A percentile compares a stretch with the other conserved stretches of the same genome.
Evolutionary conservation across 2,329 filamentous ascomycete genomes (phyloP).

Genomic region (Lachnellula cervina): DNA sequence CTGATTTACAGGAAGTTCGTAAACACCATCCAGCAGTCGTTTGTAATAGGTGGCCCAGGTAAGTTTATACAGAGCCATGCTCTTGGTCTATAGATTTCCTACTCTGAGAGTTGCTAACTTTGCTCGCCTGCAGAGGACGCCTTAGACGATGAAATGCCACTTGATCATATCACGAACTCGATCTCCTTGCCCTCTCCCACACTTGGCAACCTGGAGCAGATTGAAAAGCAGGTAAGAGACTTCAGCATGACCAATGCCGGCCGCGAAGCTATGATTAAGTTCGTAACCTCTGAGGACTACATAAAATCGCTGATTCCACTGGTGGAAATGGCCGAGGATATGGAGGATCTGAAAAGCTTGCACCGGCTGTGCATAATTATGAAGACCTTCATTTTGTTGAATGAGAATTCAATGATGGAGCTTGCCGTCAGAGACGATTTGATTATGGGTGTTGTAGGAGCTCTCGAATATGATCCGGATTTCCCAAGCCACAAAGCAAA

Average conservation of each 20-base stretch:
- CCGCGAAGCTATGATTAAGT: conserved; percentile 82
- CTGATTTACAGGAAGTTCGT: conserved; percentile 73
- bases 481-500: conserved; percentile 98
- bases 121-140: conserved; percentile 60
- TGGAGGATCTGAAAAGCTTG: conserved; percentile 80
- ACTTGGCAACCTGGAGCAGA: conserved; percentile 75
- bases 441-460: conserved; percentile 87
- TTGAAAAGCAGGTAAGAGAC: conserved; percentile 77
- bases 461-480: conserved; percentile 95
- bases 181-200: conserved; percentile 75
- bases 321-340: conserved; percentile 83
- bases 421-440: conserved; percentile 86
- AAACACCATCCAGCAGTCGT: conserved; percentile 72
- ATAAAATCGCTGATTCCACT: conserved; percentile 81
- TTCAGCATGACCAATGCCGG: conserved; percentile 70
- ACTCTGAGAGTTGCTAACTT: conserved; percentile 1
- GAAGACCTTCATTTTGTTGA: conserved; percentile 91
- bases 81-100: background rate
- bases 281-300: conserved; percentile 80
- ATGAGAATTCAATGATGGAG: conserved; percentile 93
- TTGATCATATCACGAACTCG: conserved; percentile 62
- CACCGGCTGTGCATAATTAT: conserved; percentile 96
- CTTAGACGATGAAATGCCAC: conserved; percentile 76
- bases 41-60: conserved; percentile 60
- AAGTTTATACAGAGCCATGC: conserved; percentile 25